phyloP scores from a whole-genome alignment of 495 filamentous ascomycete genomes.

The Ramalina peruviana region DNA sequence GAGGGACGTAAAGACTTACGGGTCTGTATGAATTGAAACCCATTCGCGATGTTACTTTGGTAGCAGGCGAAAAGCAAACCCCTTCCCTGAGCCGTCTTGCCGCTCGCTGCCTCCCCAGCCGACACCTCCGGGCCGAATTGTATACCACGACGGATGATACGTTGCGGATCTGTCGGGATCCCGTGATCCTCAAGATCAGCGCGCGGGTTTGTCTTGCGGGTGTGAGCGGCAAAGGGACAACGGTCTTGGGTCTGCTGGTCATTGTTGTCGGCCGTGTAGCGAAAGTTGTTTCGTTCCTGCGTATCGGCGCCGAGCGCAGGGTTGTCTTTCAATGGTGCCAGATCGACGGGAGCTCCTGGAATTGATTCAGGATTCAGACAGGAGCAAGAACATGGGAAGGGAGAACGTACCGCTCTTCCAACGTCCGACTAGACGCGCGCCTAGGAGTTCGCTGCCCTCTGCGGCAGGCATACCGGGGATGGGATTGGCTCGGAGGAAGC shows the following conservation, averaged over 20 bases:
- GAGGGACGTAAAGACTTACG: slow-evolving; percentile 9
- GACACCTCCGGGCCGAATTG: slow-evolving; percentile 27
- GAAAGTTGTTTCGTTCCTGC: slow-evolving; percentile 18
- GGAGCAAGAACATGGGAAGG: neutral
- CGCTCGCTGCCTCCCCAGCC: slow-evolving; percentile 6
- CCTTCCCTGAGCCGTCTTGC: slow-evolving; percentile 18
- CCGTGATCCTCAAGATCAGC: slow-evolving; percentile 14
- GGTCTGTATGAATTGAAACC: slow-evolving; percentile 27
- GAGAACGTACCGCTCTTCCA: slow-evolving; percentile 27
- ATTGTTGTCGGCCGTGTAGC: slow-evolving; percentile 8
- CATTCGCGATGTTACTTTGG: slow-evolving; percentile 25
- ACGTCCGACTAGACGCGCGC: slow-evolving; percentile 27
- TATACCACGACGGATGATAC: slow-evolving; percentile 29
- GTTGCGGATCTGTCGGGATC: slow-evolving; percentile 6
- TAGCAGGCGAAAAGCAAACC: slow-evolving; percentile 30
- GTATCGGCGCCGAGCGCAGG: slow-evolving; percentile 15
- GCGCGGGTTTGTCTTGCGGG: slow-evolving; percentile 29
- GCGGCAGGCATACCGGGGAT: slow-evolving; percentile 6
- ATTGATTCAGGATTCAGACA: neutral
- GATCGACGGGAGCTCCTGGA: slow-evolving; percentile 24
- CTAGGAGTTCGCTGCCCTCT: slow-evolving; percentile 21
- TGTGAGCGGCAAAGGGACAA: slow-evolving; percentile 30
- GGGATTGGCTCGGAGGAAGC: slow-evolving; percentile 17
- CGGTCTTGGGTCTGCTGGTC: slow-evolving; percentile 13
- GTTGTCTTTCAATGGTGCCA: slow-evolving; percentile 21